Base-by-base conservation (phyloP, 2,329 filamentous ascomycete species). In the Penicillium olsonii region DNA sequence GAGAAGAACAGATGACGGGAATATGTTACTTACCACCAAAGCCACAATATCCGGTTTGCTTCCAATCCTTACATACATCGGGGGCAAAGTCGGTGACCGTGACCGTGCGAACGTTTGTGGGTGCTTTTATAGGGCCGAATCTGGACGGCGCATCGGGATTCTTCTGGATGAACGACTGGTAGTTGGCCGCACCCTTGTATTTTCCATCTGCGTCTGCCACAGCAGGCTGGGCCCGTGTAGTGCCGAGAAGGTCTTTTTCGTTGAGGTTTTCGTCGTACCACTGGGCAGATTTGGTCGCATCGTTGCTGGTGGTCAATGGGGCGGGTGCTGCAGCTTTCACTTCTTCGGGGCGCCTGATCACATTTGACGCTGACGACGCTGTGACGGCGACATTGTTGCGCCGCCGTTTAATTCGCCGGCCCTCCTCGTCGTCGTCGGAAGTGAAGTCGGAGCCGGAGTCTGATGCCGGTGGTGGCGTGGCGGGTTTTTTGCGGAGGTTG, bases 11-110 rank as follows among this genome's bases (percentile, higher is more conserved):
- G 84, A 18, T 4, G 9, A 55, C 20, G 15, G 6, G 27, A 39
- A 24, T 15, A 37, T n/a, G 1, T 18, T 12, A 53, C 47, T 45
- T 35, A 55, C 51, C 33, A 6, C 33, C 33, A 35, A 35, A 35
- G 9, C 33, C 33, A 35, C 33, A 52, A 22, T 48, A 87, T 1
- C 87, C 87, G 0, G 86, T 94, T 62, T 88, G 82, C 60, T 92
- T 92, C 71, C 90, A 94, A 67, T 97, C 94, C 69, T 97, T 97
- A 73, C 94, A 99, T 0, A 95, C 88, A 59, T 97, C 92, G 0
- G 92, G 90, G 0, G 88, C 87, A 67, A 90, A 97, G 67, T 99
- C 94, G 26, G 85, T 95, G 6, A 92, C 82, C 0, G 92, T 97
- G 56, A 95, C 87, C 2, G 88, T 95, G 43, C 94, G 85, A 48